Evolutionary conservation across 306 rosid species (phyloP).

Genomic region (Macrotyloma uniflorum): DNA sequence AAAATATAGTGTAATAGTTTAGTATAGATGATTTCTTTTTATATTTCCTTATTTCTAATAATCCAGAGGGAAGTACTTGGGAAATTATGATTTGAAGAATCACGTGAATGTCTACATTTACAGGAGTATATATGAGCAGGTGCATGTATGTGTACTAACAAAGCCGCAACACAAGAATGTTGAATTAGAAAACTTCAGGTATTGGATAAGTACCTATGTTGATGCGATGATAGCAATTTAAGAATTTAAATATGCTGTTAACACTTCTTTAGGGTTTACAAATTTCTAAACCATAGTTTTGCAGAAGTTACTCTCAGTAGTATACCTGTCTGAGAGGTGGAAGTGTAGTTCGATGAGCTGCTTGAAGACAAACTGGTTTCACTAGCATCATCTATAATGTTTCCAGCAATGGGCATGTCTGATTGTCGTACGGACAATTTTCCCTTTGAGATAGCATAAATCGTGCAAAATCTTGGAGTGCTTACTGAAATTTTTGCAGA

Average conservation of each 20-base stretch:
- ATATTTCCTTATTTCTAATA: neutral
- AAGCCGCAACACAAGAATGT: slow-evolving; percentile 9
- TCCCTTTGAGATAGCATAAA: slow-evolving; percentile 84
- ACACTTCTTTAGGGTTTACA: neutral
- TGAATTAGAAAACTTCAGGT: neutral
- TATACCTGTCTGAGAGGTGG: slow-evolving; percentile 73
- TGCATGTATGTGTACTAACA: neutral
- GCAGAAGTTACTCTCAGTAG: slow-evolving; percentile 32
- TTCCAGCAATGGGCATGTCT: slow-evolving; percentile 50
- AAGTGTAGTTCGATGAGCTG: slow-evolving; percentile 57
- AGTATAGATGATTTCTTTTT: neutral
- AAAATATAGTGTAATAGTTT: neutral
- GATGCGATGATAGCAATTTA: slow-evolving; percentile 24
- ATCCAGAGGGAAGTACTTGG: neutral
- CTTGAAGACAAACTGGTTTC: slow-evolving; percentile 61
- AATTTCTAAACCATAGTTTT: slow-evolving; percentile 11
- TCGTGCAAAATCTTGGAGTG: slow-evolving; percentile 76
- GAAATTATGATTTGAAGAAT: neutral
- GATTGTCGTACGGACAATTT: slow-evolving; percentile 70
- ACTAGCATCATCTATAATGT: slow-evolving; percentile 57
- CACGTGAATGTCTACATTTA: slow-evolving; percentile 7
- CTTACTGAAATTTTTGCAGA: slow-evolving; percentile 70
- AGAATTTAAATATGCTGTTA: neutral
- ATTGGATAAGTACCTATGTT: neutral
- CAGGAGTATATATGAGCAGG: neutral